These are phyloP conservation scores for Dalechampia spathulata DNA, from an alignment of 441 rosid species.

Conservation along the genomic window DNA sequence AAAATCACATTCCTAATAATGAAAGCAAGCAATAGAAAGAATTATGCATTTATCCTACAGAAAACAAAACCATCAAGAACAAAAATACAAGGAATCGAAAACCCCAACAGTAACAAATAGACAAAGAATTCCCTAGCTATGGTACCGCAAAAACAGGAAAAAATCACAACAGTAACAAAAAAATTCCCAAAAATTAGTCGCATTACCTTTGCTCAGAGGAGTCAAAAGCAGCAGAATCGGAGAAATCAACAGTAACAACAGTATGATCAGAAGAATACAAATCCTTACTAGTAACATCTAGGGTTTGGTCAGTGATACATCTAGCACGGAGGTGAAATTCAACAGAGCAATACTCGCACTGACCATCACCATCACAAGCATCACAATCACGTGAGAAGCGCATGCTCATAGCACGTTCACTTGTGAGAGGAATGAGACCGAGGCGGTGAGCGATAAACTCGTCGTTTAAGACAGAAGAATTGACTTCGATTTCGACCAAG, in stretches of 20 bases:
- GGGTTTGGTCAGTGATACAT: conserved; percentile 75
- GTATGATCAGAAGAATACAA: conserved; percentile 76
- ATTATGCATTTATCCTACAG: no score
- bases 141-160: no score
- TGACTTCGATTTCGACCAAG: conserved; percentile 88
- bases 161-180: no score
- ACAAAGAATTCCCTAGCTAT: background rate
- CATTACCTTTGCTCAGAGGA: conserved; percentile 55
- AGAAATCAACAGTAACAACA: conserved; percentile 75
- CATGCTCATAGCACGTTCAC: conserved; percentile 89
- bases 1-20: no score
- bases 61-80: no score
- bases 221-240: conserved; percentile 45
- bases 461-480: conserved; percentile 89
- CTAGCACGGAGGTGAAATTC: conserved; percentile 82
- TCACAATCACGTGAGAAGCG: conserved; percentile 95
- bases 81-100: no score
- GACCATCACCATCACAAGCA: conserved; percentile 93
- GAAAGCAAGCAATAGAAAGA: no score
- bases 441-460: conserved; percentile 96
- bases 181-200: background rate
- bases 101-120: background rate
- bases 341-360: conserved; percentile 95
- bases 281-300: conserved; percentile 85
- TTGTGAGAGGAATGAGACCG: conserved; percentile 82